These are phyloP conservation scores for Dipodascus albidus DNA, from an alignment of 805 yeast species.

Conservation along the genomic window DNA sequence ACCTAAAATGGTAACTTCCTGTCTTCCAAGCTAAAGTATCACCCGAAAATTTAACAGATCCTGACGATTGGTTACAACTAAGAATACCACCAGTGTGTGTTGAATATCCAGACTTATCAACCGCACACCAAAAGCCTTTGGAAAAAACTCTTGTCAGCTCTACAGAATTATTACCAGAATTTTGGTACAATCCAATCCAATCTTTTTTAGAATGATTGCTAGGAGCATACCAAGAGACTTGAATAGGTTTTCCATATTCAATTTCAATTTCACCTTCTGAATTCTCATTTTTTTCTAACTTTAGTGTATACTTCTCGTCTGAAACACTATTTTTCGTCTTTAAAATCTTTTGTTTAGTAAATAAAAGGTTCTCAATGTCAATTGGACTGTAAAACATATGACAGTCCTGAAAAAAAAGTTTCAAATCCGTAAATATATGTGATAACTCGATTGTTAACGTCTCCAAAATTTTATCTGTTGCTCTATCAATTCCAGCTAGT, in stretches of 20 bases:
- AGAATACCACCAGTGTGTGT: conserved; percentile 2
- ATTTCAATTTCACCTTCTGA: conserved; percentile 7
- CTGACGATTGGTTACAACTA: conserved; percentile 19
- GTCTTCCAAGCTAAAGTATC: conserved; percentile 47
- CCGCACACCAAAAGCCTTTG: conserved; percentile 52
- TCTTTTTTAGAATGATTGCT: conserved; percentile 37
- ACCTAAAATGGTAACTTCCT: conserved; percentile 65
- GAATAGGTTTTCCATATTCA: conserved; percentile 40
- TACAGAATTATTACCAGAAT: conserved; percentile 45
- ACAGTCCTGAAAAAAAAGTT: no score
- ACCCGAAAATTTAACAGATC: conserved; percentile 38
- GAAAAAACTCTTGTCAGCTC: conserved; percentile 48
- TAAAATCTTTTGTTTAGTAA: conserved; percentile 19
- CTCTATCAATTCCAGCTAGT: conserved; percentile 19
- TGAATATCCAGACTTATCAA: conserved; percentile 27
- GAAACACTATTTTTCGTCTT: conserved; percentile 12
- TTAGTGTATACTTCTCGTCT: conserved; percentile 12
- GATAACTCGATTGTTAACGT: no score
- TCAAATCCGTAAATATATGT: no score
- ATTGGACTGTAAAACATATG: no score
- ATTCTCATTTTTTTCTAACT: conserved; percentile 6
- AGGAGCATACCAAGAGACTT: conserved; percentile 45
- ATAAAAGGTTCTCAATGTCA: no score
- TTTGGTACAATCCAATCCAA: conserved; percentile 70
- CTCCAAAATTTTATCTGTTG: conserved; percentile 30